These are phyloP conservation scores for Starmerella riodocensis DNA, from an alignment of 805 yeast species.

Conservation along the genomic window DNA sequence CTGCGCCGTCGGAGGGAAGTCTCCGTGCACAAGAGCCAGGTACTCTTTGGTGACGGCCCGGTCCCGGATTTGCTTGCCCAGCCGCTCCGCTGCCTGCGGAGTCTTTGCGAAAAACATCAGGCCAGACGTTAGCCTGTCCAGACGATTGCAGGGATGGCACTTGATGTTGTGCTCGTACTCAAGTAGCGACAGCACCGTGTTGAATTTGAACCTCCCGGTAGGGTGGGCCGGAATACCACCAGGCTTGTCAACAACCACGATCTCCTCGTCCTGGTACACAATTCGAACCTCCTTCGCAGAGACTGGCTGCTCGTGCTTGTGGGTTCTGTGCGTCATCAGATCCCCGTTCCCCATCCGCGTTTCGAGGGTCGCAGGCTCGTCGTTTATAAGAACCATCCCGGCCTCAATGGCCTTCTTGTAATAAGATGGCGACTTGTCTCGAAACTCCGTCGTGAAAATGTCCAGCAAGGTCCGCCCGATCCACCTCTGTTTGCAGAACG, in stretches of 20 bases:
- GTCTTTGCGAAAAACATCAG: conserved; percentile 81
- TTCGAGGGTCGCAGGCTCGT: conserved; percentile 47
- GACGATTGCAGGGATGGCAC: conserved; percentile 78
- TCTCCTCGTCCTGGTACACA: conserved; percentile 58
- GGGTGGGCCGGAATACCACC: conserved; percentile 95
- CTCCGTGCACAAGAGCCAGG: conserved; percentile 76
- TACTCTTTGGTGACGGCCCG: conserved; percentile 70
- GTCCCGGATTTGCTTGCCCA: conserved; percentile 56
- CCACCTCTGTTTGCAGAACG: conserved; percentile 89
- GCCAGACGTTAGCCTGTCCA: conserved; percentile 87
- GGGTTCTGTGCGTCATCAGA: conserved; percentile 60
- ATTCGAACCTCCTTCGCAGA: conserved; percentile 43
- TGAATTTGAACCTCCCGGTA: conserved; percentile 68
- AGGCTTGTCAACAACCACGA: conserved; percentile 83
- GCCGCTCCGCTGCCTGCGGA: conserved; percentile 60
- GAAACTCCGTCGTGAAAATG: conserved; percentile 68
- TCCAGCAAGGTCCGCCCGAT: conserved; percentile 68
- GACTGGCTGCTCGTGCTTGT: conserved; percentile 87
- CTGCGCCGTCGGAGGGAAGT: conserved; percentile 51
- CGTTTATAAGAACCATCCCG: conserved; percentile 70
- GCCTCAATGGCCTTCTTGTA: conserved; percentile 53
- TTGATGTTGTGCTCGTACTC: conserved; percentile 52
- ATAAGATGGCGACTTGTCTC: conserved; percentile 59
- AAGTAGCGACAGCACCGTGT: conserved; percentile 65
- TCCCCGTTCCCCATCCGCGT: conserved; percentile 70